Conservation (phyloP, 495 filamentous ascomycete species). For the Neurospora tetrasperma region DNA sequence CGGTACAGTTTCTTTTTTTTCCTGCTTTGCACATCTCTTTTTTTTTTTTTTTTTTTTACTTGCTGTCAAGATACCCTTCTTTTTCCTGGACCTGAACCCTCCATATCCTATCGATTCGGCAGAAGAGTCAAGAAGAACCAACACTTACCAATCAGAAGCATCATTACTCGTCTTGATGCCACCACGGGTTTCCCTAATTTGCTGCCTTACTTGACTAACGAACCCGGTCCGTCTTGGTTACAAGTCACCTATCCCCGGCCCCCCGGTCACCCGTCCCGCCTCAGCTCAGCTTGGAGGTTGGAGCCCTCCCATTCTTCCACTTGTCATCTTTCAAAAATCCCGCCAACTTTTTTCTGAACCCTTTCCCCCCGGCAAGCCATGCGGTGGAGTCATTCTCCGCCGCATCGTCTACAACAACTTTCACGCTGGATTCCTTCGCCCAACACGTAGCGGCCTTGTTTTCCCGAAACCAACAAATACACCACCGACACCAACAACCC, state of each 20-base stretch:
- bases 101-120: background rate
- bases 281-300: background rate
- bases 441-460: slow-evolving; percentile 15
- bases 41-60: background rate
- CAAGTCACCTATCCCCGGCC: background rate
- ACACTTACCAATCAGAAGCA: background rate
- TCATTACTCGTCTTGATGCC: background rate
- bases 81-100: background rate
- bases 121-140: background rate
- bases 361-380: slow-evolving; percentile 16
- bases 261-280: background rate
- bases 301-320: background rate
- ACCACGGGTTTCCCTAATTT: background rate
- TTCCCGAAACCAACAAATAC: slow-evolving; percentile 5
- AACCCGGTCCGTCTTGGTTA: background rate
- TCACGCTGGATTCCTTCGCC: slow-evolving; percentile 39
- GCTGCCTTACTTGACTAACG: background rate
- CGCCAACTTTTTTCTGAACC: background rate
- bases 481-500: slow-evolving; percentile 2
- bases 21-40: background rate
- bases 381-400: slow-evolving; percentile 30
- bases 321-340: background rate
- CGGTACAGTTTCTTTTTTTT: background rate
- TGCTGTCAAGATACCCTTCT: background rate
- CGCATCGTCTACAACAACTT: slow-evolving; percentile 15